Percentiles rank a stretch among this genome's conserved stretches.
phyloP scores from a whole-genome alignment of 768 basidiomycete genomes.

The Mycena epipterygia region DNA sequence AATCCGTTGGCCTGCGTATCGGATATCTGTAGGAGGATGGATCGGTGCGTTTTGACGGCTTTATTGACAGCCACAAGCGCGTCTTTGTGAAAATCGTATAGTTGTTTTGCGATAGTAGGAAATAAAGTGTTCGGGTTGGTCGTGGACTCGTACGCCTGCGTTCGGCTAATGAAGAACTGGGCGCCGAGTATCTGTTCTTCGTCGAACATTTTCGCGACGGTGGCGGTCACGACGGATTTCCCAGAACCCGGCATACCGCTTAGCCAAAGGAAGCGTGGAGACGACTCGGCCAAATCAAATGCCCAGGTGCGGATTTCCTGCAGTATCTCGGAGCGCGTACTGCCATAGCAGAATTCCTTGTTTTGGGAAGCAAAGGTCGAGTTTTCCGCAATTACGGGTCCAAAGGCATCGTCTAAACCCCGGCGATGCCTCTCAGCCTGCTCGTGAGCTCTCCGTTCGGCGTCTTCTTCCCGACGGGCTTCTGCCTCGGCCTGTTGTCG shows the following conservation, averaged over 20 bases:
- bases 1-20: neutral
- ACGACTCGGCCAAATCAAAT: neutral
- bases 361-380: neutral
- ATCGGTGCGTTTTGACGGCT: neutral
- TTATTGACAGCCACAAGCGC: neutral
- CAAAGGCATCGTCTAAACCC: neutral
- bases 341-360: neutral
- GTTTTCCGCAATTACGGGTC: neutral
- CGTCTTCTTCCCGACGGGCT: neutral
- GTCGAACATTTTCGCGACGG: neutral
- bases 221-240: neutral
- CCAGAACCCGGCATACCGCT: slow-evolving; percentile 1
- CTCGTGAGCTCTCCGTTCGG: neutral
- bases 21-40: neutral
- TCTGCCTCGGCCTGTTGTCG: neutral
- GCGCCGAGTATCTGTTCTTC: neutral
- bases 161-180: slow-evolving; percentile 3
- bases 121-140: neutral
- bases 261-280: neutral
- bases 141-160: neutral
- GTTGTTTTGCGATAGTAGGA: neutral
- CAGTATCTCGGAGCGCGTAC: neutral
- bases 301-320: neutral
- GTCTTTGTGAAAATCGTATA: neutral
- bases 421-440: neutral